A percentile compares a stretch with the other conserved stretches of the same genome.
Evolutionary conservation across 176 grass and related monocot genomes (phyloP).

Genomic region (Pontederia crassipes): DNA sequence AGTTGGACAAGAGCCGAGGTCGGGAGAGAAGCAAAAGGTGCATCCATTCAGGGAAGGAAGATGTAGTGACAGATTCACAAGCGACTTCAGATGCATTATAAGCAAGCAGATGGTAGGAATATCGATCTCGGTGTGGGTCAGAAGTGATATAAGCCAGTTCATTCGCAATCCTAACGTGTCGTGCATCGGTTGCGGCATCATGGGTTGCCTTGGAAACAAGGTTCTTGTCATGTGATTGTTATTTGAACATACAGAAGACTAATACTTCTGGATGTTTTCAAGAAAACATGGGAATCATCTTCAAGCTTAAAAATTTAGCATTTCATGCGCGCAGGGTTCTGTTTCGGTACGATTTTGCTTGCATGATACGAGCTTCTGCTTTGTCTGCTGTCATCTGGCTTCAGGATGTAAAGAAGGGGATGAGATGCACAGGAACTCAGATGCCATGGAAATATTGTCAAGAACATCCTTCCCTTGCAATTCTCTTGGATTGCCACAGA

Average conservation of each 20-base stretch:
- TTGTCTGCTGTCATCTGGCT: constrained; percentile 92
- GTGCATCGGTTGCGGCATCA: constrained; percentile 76
- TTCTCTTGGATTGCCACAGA: constrained; percentile 44
- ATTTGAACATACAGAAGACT: too few species aligned
- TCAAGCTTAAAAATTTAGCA: too few species aligned
- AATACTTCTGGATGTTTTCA: too few species aligned
- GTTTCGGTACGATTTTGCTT: constrained; percentile 69
- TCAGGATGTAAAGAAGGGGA: constrained; percentile 85
- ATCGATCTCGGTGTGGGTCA: constrained; percentile 62
- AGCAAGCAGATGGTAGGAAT: constrained; percentile 97
- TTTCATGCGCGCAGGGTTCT: constrained; percentile 41
- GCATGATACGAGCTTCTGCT: constrained; percentile 76
- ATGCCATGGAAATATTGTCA: constrained; percentile 53
- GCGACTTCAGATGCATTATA: constrained; percentile 55
- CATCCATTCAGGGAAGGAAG: constrained; percentile 25
- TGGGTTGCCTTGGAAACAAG: constrained; percentile 97
- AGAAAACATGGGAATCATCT: too few species aligned
- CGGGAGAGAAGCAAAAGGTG: constrained; percentile 6
- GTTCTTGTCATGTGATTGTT: constrained; percentile 9
- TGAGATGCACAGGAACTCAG: constrained; percentile 66
- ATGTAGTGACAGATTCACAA: not conserved
- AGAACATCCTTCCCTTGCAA: constrained; percentile 48
- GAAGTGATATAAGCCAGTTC: constrained; percentile 40
- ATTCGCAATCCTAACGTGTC: constrained; percentile 54
- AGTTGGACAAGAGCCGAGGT: not conserved